Evolutionary conservation across 768 basidiomycete genomes (phyloP).

Genomic region (Cyclocybe aegerita): DNA sequence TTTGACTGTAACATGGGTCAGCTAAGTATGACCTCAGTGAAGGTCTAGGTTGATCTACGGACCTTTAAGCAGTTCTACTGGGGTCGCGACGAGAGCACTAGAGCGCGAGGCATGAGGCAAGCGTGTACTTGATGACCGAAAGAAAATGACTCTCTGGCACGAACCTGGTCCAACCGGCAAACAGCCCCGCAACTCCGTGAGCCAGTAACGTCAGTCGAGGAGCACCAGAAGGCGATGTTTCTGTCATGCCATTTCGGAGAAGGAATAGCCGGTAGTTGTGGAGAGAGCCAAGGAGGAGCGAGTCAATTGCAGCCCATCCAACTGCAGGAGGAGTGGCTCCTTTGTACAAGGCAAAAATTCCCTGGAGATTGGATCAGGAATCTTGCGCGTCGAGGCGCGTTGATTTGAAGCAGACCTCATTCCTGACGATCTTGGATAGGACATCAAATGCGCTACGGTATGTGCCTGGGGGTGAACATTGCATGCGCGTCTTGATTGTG

Average conservation of each 20-base stretch:
- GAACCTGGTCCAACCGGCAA: conserved; percentile 71
- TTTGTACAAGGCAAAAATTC: conserved; percentile 67
- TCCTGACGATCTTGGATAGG: conserved; percentile 52
- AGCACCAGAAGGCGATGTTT: conserved; percentile 38
- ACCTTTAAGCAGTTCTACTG: conserved; percentile 80
- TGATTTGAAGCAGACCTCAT: conserved; percentile 46
- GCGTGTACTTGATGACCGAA: conserved; percentile 6
- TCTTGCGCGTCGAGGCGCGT: conserved; percentile 2
- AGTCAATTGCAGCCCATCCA: conserved; percentile 74
- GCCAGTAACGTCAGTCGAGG: conserved; percentile 60
- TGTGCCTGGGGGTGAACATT: conserved; percentile 64
- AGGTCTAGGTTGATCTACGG: conserved; percentile 6
- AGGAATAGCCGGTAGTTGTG: conserved; percentile 72
- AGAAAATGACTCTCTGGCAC: conserved; percentile 8
- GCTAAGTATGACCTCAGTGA: neutral
- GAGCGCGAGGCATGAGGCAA: conserved; percentile 6
- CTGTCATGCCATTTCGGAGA: conserved; percentile 52
- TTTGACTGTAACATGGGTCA: conserved; percentile 45
- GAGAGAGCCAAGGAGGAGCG: conserved; percentile 64
- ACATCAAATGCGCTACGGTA: conserved; percentile 64
- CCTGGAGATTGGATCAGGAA: conserved; percentile 32
- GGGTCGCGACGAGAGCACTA: conserved; percentile 71
- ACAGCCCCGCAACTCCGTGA: conserved; percentile 66
- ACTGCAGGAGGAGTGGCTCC: conserved; percentile 72
- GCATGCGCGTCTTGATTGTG: conserved; percentile 71